Evolutionary conservation across 2,329 filamentous ascomycete species (phyloP), one percentile per base, ranked within the genome.

Genomic region (Apiospora pterosperma): DNA sequence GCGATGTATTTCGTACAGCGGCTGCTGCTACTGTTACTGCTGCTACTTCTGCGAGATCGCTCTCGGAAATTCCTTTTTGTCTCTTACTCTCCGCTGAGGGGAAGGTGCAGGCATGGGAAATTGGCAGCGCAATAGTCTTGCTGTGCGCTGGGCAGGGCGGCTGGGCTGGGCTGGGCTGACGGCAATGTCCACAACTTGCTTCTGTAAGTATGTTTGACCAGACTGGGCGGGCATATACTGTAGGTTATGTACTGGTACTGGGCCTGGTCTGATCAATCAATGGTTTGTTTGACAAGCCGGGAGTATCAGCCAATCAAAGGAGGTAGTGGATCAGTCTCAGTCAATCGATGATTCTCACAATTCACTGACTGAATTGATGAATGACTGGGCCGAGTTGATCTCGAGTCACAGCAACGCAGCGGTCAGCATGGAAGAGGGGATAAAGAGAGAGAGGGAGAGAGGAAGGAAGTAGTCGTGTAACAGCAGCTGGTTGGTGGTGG

Each of bases 91-190:
- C 48, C 48, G 48, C 21, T 55, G 48, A 34, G 48, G 48, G 48
- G 28, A 55, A 55, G 34, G 48, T 34, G 48, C 48, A 55, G 48
- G 48, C 48, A 55, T 55, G 48, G 48, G 48, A 55, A 55, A 55
- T 55, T 55, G 48, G 48, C 48, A 31, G 7, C 48, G 28, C 31
- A 31, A 34, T 55, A 34, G 28, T 55, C 48, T 34, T 34, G 48
- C 48, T 25, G 16, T 55, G 44, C n/a, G n/a, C 25, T 52, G 44
- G 44, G 28, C 48, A 34, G 48, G 48, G 48, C 48, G 25, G 16
- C 25, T 52, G 44, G 44, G 44, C 44, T 42, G n/a, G n/a, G n/a
- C n/a, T 55, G 48, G 48, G 48, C 48, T 55, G 48, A 34, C 48
- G 48, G 48, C n/a, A 55, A 34, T 55, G 48, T n/a, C 48, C 48